Evolutionary conservation across 371 early-diverging fungal genomes (phyloP).

Genomic region (Dipsacomyces acuminosporus): DNA sequence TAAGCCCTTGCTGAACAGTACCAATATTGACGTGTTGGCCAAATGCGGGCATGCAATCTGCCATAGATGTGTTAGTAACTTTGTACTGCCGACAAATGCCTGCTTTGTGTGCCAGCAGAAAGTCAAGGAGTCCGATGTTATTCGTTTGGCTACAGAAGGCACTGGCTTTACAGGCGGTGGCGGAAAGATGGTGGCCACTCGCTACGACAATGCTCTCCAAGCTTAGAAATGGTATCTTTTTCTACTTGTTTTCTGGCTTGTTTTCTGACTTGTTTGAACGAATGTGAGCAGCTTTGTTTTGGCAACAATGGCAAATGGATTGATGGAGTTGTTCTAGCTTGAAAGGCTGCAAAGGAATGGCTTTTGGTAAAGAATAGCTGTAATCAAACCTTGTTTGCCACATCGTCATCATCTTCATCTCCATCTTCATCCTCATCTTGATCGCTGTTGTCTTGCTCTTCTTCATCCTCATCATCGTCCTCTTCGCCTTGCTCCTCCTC

Average conservation of each 20-base stretch:
- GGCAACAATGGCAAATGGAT: too few relatives aligned
- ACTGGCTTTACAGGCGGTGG: conserved; percentile 81
- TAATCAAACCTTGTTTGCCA: background rate
- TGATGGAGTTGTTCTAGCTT: too few relatives aligned
- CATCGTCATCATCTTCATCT: conserved; percentile 4
- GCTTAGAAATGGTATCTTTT: conserved; percentile 9
- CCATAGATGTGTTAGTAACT: conserved; percentile 67
- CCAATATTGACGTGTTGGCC: conserved; percentile 68
- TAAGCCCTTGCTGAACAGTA: conserved; percentile 70
- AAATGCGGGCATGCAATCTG: conserved; percentile 88
- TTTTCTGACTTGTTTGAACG: background rate
- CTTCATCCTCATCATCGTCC: background rate
- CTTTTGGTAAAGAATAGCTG: too few relatives aligned
- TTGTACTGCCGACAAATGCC: conserved; percentile 64
- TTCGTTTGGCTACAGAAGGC: conserved; percentile 76
- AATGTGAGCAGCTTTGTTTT: background rate
- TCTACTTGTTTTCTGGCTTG: background rate
- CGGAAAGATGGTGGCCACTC: conserved; percentile 66
- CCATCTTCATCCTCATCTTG: conserved; percentile 5
- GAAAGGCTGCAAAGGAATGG: too few relatives aligned
- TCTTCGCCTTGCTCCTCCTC: conserved; percentile 4
- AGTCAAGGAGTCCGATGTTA: conserved; percentile 62
- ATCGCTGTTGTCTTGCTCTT: too few relatives aligned
- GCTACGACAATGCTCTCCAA: conserved; percentile 74
- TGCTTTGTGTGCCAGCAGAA: conserved; percentile 82